Base-by-base conservation (phyloP, 106 monocot genomes). In the Allium fistulosum region DNA sequence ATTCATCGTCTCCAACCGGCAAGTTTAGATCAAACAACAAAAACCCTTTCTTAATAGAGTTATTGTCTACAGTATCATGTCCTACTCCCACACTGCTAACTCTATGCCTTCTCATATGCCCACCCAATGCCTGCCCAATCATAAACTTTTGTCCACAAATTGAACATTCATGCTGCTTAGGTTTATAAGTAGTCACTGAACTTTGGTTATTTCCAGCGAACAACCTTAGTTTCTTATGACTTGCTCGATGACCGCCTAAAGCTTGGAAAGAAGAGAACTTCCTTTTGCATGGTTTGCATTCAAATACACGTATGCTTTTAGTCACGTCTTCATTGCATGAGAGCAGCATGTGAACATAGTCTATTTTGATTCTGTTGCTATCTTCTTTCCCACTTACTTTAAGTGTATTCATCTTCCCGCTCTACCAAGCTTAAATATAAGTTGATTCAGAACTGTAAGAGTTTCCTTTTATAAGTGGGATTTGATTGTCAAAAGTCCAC, bases 71-170 rank as follows among this genome's bases (percentile, higher is more conserved):
- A 12, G 12, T 8, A n/a, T 6, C 10, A 46, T 46, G 47, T 1
- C 62, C 62, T 14, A 46, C 28, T 46, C 7, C 12, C 14, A 7
- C 26, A 9, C 4, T 16, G 16, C 15, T 15, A 55, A 7, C 64
- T 8, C 64, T 64, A 17, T 64, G 64, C 64, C 64, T 64, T 45
- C 64, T 48, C 64, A 64, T 64, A 17, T 64, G 64, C 48, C 64
- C 64, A 64, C 64, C 64, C 10, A 64, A 14, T 5, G 64, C 64
- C 48, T 64, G 64, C 48, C 64, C 64, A 15, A 64, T 64, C 7
- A 49, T 49, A 49, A 64, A 64, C 64, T 17, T 49, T 4, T 45
- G 48, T 13, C 64, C 64, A 17, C 64, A 64, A 1, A 64, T 49
- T 0, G 64, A 48, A 49, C 64, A 64, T 17, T 64, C 64, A 17